These are phyloP conservation scores for Amaranthus cruentus DNA, from an alignment of 148 eudicot genomes.

Conservation along the genomic window DNA sequence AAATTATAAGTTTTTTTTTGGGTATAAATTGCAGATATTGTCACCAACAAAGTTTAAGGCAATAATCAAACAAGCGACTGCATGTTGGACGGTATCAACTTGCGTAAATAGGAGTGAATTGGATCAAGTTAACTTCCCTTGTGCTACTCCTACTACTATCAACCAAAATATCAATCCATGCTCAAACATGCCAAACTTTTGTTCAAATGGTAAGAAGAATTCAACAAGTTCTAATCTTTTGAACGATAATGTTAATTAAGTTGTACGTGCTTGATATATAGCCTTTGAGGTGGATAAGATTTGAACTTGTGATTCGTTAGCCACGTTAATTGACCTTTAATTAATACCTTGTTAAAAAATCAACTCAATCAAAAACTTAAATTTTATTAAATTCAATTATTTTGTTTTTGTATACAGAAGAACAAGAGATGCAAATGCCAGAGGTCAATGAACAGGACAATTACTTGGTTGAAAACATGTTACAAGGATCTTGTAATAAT, in stretches of 20 bases:
- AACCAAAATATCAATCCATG: not conserved
- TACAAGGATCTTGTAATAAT: not conserved
- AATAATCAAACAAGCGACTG: slow-evolving; percentile 2
- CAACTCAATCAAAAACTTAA: too few species aligned
- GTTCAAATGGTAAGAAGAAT: not conserved
- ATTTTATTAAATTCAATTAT: not conserved
- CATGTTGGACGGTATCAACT: not conserved
- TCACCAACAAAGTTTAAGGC: not conserved
- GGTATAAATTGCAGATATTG: slow-evolving; percentile 22
- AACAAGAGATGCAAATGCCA: not conserved
- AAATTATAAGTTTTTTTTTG: not conserved
- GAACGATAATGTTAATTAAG: too few species aligned
- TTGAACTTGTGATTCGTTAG: too few species aligned
- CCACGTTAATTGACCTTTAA: too few species aligned
- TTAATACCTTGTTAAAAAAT: too few species aligned
- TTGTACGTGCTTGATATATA: too few species aligned
- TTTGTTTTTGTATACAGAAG: slow-evolving; percentile 3
- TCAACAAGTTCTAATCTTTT: not conserved
- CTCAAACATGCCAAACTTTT: not conserved
- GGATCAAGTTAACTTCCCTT: not conserved
- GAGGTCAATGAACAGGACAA: not conserved
- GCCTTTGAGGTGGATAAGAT: too few species aligned
- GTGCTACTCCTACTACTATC: not conserved
- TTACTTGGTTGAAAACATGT: not conserved
- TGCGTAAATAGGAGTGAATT: not conserved